Conservation (phyloP, 2,329 filamentous ascomycete genomes). For the Pyrenophora tritici-repentis region DNA sequence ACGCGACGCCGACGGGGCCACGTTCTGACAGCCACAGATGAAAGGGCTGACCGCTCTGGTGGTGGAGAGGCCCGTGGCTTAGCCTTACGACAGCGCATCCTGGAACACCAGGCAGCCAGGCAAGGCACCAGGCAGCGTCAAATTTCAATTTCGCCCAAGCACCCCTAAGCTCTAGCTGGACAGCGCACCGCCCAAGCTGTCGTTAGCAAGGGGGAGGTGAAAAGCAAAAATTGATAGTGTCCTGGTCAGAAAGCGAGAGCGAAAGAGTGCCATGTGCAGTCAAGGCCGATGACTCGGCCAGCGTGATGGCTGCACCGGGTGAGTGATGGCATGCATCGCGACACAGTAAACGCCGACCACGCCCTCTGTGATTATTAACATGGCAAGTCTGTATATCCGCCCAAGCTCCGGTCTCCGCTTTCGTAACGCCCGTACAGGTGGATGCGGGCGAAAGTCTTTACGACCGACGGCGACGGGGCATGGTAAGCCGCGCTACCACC, state of each 20-base stretch:
- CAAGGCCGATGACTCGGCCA: no score
- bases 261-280: no score
- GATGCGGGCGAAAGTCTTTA: constrained; percentile 13
- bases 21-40: constrained; percentile 31
- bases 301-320: constrained; percentile 1
- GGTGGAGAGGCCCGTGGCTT: constrained; percentile 27
- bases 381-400: constrained; percentile 11
- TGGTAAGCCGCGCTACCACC: constrained; percentile 18
- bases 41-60: constrained; percentile 33
- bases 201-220: constrained; percentile 8
- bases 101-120: constrained; percentile 23
- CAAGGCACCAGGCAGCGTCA: constrained; percentile 19
- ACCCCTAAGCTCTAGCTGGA: constrained; percentile 8
- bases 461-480: constrained; percentile 8
- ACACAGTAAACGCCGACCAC: constrained; percentile 25
- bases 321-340: constrained; percentile 24
- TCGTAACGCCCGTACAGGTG: constrained; percentile 14
- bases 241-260: no score
- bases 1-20: constrained; percentile 22
- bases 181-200: constrained; percentile 10
- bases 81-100: constrained; percentile 33
- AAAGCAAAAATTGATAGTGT: constrained; percentile 4
- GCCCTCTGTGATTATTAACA: constrained; percentile 10
- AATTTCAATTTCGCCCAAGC: constrained; percentile 15
- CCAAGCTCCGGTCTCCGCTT: constrained; percentile 12